Evolutionary conservation across 495 filamentous ascomycete species (phyloP).

Genomic region (Zalerion maritima): DNA sequence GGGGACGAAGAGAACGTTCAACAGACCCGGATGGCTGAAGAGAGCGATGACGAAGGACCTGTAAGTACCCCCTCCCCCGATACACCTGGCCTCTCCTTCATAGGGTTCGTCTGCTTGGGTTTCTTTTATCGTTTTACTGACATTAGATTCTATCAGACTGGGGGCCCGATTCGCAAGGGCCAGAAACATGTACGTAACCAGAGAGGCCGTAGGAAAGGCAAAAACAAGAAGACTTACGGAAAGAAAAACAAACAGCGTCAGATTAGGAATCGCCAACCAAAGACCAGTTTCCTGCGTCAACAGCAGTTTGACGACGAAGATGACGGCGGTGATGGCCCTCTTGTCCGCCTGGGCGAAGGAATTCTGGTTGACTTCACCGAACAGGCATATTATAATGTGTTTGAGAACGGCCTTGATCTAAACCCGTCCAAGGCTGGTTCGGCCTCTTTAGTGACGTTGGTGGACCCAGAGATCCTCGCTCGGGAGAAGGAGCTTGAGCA

Average conservation of each 20-base stretch:
- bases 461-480: slow-evolving; percentile 33
- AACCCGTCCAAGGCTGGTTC: slow-evolving; percentile 10
- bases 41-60: slow-evolving; percentile 38
- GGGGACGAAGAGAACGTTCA: slow-evolving; percentile 15
- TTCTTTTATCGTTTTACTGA: too few species aligned
- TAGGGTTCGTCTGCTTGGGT: too few species aligned
- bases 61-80: too few species aligned
- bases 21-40: slow-evolving; percentile 35
- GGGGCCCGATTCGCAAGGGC: too few species aligned
- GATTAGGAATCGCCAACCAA: slow-evolving; percentile 18
- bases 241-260: slow-evolving; percentile 22
- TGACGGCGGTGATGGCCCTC: slow-evolving; percentile 35
- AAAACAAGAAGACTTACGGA: slow-evolving; percentile 18
- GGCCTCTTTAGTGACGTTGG: slow-evolving; percentile 40
- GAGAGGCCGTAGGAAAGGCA: slow-evolving; percentile 22
- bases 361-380: slow-evolving; percentile 74
- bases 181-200: slow-evolving; percentile 12
- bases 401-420: slow-evolving; percentile 38
- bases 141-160: too few species aligned
- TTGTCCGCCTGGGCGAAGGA: slow-evolving; percentile 64
- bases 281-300: slow-evolving; percentile 12
- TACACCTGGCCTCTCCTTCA: too few species aligned
- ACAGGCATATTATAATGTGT: slow-evolving; percentile 52
- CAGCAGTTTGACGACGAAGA: slow-evolving; percentile 15
- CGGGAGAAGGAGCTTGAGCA: slow-evolving; percentile 43